A percentile compares a stretch with the other conserved stretches of the same genome.
phyloP scores from a whole-genome alignment of 106 monocot genomes.

The Allium sativum region DNA sequence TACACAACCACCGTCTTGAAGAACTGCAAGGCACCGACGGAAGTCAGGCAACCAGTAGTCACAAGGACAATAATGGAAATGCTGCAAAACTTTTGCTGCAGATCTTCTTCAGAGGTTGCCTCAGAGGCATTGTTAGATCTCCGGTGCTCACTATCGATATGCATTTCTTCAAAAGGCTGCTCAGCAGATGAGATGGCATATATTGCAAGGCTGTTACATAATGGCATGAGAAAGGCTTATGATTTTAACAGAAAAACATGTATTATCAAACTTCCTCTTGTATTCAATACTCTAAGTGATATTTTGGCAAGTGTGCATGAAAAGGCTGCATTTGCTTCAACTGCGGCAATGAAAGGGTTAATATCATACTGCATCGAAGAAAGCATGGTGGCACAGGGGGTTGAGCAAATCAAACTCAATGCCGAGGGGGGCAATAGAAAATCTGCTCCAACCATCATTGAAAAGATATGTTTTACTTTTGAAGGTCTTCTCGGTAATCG shows the following conservation, averaged over 20 bases:
- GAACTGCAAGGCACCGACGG: conserved; percentile 47
- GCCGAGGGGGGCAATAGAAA: conserved; percentile 33
- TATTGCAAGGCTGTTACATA: conserved; percentile 54
- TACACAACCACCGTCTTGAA: conserved; percentile 37
- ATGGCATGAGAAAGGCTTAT: conserved; percentile 56
- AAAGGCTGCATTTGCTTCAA: conserved; percentile 60
- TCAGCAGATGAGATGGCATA: conserved; percentile 70
- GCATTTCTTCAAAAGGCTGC: conserved; percentile 35
- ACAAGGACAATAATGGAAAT: conserved; percentile 70
- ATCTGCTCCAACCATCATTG: conserved; percentile 66
- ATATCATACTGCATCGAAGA: conserved; percentile 66
- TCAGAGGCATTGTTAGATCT: conserved; percentile 51
- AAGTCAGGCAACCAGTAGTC: conserved; percentile 49
- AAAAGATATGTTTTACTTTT: conserved; percentile 77
- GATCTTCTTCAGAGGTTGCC: conserved; percentile 31
- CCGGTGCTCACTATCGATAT: conserved; percentile 49
- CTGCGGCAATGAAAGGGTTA: conserved; percentile 60
- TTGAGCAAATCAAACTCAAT: conserved; percentile 43
- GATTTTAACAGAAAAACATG: no score
- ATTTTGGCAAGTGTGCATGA: no score
- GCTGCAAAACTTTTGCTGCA: conserved; percentile 50
- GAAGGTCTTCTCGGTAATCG: conserved; percentile 71
- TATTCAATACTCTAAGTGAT: no score
- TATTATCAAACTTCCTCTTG: no score
- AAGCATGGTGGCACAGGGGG: conserved; percentile 49